Percentiles rank a stretch among this genome's conserved stretches.
Conservation (phyloP, 805 yeast species). For the Brettanomyces nanus region DNA sequence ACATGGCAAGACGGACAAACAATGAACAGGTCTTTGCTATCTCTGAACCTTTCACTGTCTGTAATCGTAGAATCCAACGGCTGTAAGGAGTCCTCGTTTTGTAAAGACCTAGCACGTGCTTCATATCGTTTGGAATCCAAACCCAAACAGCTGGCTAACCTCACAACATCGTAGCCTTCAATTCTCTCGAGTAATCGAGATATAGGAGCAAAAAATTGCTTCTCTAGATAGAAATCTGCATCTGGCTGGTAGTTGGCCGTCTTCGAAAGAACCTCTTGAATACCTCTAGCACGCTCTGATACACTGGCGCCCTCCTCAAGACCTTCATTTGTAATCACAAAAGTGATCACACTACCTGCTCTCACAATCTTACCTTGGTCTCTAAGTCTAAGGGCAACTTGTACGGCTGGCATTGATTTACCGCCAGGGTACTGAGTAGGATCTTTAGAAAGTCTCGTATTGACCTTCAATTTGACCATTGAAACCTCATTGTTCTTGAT, state of each 20-base stretch:
- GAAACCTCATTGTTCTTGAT: constrained; percentile 55
- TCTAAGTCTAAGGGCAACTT: constrained; percentile 76
- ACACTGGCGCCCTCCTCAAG: constrained; percentile 31
- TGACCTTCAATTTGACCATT: constrained; percentile 65
- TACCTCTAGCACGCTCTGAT: constrained; percentile 79
- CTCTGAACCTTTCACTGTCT: constrained; percentile 76
- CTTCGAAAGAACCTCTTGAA: constrained; percentile 59
- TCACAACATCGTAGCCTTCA: constrained; percentile 76
- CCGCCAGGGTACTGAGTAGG: constrained; percentile 80
- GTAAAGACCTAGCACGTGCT: constrained; percentile 34
- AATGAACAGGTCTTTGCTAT: constrained; percentile 46
- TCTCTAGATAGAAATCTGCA: constrained; percentile 68
- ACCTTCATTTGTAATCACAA: constrained; percentile 54
- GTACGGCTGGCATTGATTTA: constrained; percentile 75
- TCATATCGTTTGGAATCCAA: constrained; percentile 62
- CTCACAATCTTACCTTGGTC: constrained; percentile 79
- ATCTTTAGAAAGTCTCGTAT: constrained; percentile 84
- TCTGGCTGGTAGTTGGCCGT: constrained; percentile 56
- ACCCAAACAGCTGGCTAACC: constrained; percentile 72
- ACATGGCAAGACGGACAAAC: constrained; percentile 53
- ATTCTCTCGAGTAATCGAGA: constrained; percentile 79
- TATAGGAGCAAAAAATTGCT: constrained; percentile 85
- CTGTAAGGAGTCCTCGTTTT: constrained; percentile 33
- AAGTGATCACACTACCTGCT: constrained; percentile 87
- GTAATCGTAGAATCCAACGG: constrained; percentile 78